Percentiles rank a stretch among this genome's conserved stretches.
Conservation (phyloP, 257 asterid species). For the Fraxinus pennsylvanica region DNA sequence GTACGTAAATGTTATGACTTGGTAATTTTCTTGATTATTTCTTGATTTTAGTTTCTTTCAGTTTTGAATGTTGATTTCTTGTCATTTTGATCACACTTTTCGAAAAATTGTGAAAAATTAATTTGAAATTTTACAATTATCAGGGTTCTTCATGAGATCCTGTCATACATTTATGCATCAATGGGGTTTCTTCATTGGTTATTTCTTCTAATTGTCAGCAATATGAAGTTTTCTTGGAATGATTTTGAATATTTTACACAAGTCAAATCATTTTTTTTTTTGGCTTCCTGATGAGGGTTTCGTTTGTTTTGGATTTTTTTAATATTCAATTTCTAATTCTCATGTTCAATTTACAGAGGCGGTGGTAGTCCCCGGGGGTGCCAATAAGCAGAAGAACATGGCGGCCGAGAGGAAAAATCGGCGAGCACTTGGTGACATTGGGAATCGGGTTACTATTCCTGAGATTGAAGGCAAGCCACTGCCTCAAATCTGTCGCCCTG, state of each 20-base stretch:
- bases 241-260: too few species aligned
- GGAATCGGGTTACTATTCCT: constrained; percentile 61
- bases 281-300: too few species aligned
- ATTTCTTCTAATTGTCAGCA: too few species aligned
- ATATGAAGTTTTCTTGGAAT: too few species aligned
- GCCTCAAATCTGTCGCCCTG: constrained; percentile 73
- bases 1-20: neutral
- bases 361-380: constrained; percentile 43
- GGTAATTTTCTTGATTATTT: neutral
- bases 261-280: too few species aligned
- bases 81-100: neutral
- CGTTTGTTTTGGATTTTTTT: neutral
- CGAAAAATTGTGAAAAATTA: neutral
- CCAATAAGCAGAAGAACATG: constrained; percentile 67
- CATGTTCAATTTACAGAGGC: constrained; percentile 35
- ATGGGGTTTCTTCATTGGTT: neutral
- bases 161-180: neutral
- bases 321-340: neutral
- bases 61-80: neutral
- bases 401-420: constrained; percentile 65
- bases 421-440: constrained; percentile 83
- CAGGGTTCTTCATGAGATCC: too few species aligned
- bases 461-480: constrained; percentile 65
- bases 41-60: neutral
- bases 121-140: too few species aligned